Conservation (phyloP, 345 rosid species). For the Salix viminalis region DNA sequence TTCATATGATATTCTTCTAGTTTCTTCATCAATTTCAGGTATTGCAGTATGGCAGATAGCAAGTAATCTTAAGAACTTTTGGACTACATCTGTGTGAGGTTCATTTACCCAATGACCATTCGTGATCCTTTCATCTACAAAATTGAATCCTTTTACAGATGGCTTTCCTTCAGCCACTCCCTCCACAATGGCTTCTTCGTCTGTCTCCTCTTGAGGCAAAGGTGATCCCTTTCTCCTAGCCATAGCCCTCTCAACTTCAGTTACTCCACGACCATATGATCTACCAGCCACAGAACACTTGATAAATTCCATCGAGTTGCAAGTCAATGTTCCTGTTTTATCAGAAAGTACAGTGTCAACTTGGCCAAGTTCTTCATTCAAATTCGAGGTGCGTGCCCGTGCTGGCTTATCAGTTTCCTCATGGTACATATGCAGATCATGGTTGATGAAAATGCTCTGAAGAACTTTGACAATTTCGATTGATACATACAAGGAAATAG, state of each 20-base stretch:
- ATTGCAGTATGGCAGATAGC: constrained; percentile 95
- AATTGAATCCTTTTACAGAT: constrained; percentile 71
- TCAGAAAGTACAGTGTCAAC: constrained; percentile 87
- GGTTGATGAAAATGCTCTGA: constrained; percentile 87
- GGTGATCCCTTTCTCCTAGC: constrained; percentile 59
- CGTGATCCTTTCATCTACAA: constrained; percentile 69
- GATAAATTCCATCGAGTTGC: constrained; percentile 95
- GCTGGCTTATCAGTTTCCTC: constrained; percentile 91
- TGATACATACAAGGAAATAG: constrained; percentile 87
- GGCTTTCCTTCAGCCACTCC: constrained; percentile 33
- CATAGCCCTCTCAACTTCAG: constrained; percentile 85
- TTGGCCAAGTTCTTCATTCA: constrained; percentile 97
- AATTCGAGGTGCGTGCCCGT: constrained; percentile 86
- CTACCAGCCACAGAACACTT: constrained; percentile 83
- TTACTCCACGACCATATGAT: constrained; percentile 76
- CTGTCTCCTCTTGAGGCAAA: constrained; percentile 38
- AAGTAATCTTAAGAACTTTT: constrained; percentile 57
- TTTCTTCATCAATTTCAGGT: constrained; percentile 83
- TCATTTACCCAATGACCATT: constrained; percentile 71
- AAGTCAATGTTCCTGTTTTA: constrained; percentile 94
- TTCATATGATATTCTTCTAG: constrained; percentile 61
- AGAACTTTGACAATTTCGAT: constrained; percentile 90
- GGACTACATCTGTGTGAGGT: constrained; percentile 46
- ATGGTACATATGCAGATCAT: constrained; percentile 72
- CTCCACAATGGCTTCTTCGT: constrained; percentile 23